These are phyloP conservation scores for Salix suchowensis DNA, from an alignment of 345 rosid species.

Conservation along the genomic window DNA sequence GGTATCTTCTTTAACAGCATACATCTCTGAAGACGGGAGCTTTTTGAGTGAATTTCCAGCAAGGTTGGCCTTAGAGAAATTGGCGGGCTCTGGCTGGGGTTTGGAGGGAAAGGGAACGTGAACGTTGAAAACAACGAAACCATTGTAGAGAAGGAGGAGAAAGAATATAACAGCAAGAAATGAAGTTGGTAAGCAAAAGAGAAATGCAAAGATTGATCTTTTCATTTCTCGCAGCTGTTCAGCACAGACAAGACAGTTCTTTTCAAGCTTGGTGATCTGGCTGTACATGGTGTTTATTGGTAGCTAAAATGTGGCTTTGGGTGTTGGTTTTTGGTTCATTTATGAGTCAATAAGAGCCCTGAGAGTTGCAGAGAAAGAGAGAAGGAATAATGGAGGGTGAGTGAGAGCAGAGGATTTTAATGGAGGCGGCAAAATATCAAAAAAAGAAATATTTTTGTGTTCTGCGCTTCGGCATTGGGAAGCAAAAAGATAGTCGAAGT, in stretches of 20 bases:
- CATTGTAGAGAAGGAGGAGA: constrained; percentile 61
- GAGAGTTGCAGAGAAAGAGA: neutral
- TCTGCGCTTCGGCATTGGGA: constrained; percentile 17
- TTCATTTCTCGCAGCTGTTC: constrained; percentile 18
- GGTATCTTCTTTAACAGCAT: constrained; percentile 49
- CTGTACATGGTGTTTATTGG: neutral
- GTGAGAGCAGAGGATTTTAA: constrained; percentile 4
- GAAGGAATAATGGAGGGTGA: neutral
- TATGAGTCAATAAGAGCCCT: neutral
- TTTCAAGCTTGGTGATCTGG: constrained; percentile 15
- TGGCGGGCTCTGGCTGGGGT: constrained; percentile 22
- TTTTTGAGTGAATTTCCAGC: constrained; percentile 25
- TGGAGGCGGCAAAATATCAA: constrained; percentile 36
- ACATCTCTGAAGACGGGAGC: constrained; percentile 37
- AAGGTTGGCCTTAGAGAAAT: constrained; percentile 17
- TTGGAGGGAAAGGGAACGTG: constrained; percentile 45
- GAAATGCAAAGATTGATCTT: constrained; percentile 35
- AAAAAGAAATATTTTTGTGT: neutral
- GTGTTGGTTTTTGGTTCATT: neutral
- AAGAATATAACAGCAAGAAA: constrained; percentile 58
- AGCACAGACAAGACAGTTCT: constrained; percentile 4
- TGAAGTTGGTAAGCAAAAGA: constrained; percentile 52
- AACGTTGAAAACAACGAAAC: constrained; percentile 61
- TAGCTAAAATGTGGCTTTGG: neutral
- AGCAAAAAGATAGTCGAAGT: neutral